phyloP scores from a whole-genome alignment of 2,329 filamentous ascomycete species.

The Hypomyces perniciosus region DNA sequence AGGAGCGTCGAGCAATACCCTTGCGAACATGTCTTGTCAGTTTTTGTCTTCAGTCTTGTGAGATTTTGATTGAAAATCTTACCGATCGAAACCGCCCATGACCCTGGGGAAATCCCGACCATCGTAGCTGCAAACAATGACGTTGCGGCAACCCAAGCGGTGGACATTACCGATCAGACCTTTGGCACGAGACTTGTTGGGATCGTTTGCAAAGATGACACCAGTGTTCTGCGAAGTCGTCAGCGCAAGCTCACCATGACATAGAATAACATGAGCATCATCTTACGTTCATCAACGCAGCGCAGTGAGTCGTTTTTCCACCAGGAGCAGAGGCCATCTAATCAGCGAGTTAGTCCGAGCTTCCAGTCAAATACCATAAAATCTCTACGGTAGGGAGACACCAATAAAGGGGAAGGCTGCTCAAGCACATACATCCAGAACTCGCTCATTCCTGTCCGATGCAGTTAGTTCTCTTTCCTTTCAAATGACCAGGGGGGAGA shows the following conservation, averaged over 20 bases:
- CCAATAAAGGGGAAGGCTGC: not conserved
- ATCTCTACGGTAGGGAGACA: no score
- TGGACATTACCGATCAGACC: conserved; percentile 98
- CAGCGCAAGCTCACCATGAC: conserved; percentile 30
- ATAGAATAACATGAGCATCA: conserved; percentile 39
- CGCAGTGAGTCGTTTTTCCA: conserved; percentile 49
- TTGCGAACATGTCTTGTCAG: not conserved
- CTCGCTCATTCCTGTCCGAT: conserved; percentile 64
- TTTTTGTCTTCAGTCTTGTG: not conserved
- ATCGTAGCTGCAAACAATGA: conserved; percentile 92
- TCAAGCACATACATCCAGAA: conserved; percentile 57
- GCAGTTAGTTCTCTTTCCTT: not conserved
- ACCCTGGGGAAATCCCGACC: conserved; percentile 90
- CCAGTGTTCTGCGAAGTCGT: conserved; percentile 76
- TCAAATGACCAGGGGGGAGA: not conserved
- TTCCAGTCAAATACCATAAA: not conserved
- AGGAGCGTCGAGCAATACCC: conserved; percentile 83
- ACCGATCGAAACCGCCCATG: conserved; percentile 88
- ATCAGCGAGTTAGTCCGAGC: not conserved
- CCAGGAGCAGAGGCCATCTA: conserved; percentile 24
- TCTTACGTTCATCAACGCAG: conserved; percentile 49
- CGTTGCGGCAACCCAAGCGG: conserved; percentile 87
- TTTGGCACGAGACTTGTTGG: conserved; percentile 87
- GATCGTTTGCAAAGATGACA: conserved; percentile 92
- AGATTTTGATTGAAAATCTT: not conserved